Evolutionary conservation across 306 rosid species (phyloP).

Genomic region (Citrullus mucosospermus): DNA sequence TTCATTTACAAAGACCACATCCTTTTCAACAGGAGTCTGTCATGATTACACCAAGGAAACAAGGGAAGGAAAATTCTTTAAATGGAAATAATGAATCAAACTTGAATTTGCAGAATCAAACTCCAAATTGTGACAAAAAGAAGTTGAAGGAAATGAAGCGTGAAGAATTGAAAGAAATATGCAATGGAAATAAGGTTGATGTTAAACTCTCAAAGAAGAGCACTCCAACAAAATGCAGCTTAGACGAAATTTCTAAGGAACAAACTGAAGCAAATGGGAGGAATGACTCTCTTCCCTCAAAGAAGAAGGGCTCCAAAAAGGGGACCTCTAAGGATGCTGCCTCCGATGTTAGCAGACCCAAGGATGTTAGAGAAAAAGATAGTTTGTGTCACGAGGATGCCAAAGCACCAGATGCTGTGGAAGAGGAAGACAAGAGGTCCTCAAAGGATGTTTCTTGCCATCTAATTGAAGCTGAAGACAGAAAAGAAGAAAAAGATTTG

Average conservation of each 20-base stretch:
- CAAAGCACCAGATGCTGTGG: neutral
- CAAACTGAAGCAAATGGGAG: conserved; percentile 15
- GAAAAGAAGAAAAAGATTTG: conserved; percentile 1
- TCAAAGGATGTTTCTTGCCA: conserved; percentile 6
- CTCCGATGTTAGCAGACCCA: neutral
- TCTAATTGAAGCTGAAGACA: neutral
- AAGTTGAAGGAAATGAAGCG: conserved; percentile 30
- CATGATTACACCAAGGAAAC: conserved; percentile 17
- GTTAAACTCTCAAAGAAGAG: conserved; percentile 13
- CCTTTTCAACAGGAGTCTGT: conserved; percentile 21
- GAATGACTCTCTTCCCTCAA: neutral
- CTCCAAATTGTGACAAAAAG: conserved; percentile 4
- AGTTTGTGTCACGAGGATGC: neutral
- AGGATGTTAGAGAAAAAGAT: conserved; percentile 3
- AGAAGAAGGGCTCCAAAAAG: conserved; percentile 5
- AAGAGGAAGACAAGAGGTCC: neutral
- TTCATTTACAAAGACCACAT: neutral
- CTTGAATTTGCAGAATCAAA: conserved; percentile 9
- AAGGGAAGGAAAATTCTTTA: conserved; percentile 49
- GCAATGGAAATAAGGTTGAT: conserved; percentile 33
- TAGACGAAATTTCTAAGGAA: conserved; percentile 7
- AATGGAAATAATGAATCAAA: conserved; percentile 18
- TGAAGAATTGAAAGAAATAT: conserved; percentile 38
- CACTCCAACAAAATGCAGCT: conserved; percentile 18
- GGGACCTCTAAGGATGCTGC: conserved; percentile 4